Percentiles rank a stretch among this genome's conserved stretches.
These are phyloP conservation scores for Calonectria fujianensis DNA, from an alignment of 2,329 filamentous ascomycete species.

Conservation along the genomic window DNA sequence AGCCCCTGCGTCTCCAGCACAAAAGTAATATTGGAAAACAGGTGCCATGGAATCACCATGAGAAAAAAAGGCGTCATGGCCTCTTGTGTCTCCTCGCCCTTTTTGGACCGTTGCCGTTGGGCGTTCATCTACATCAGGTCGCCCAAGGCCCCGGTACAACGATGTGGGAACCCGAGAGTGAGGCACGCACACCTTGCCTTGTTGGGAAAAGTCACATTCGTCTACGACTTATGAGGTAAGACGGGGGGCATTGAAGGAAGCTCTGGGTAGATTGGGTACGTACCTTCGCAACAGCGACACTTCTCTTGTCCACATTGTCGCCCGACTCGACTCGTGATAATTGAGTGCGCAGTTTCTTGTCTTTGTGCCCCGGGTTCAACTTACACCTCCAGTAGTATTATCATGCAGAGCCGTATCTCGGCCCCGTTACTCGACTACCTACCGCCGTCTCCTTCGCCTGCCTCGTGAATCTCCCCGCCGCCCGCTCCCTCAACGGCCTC, in stretches of 20 bases:
- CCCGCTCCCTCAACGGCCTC: constrained; percentile 39
- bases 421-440: constrained; percentile 48
- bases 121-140: background rate
- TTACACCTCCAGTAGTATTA: constrained; percentile 47
- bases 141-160: constrained; percentile 36
- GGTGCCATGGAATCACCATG: background rate
- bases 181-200: constrained; percentile 12
- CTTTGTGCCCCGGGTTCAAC: constrained; percentile 27
- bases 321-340: constrained; percentile 48
- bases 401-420: constrained; percentile 56
- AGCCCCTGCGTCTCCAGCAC: background rate
- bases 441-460: constrained; percentile 48
- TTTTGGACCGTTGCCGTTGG: background rate
- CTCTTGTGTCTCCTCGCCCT: background rate
- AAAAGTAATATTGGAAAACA: background rate
- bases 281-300: constrained; percentile 46
- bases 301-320: constrained; percentile 50
- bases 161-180: constrained; percentile 34
- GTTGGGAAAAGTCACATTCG: constrained; percentile 23
- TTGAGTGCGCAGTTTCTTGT: constrained; percentile 37
- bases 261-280: constrained; percentile 47
- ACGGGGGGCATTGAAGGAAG: constrained; percentile 25
- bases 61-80: background rate
- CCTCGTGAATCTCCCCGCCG: constrained; percentile 50
- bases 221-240: constrained; percentile 45